Evolutionary conservation across 306 rosid genomes (phyloP), one percentile per base, ranked within the genome.

Genomic region (Quercus ilex): DNA sequence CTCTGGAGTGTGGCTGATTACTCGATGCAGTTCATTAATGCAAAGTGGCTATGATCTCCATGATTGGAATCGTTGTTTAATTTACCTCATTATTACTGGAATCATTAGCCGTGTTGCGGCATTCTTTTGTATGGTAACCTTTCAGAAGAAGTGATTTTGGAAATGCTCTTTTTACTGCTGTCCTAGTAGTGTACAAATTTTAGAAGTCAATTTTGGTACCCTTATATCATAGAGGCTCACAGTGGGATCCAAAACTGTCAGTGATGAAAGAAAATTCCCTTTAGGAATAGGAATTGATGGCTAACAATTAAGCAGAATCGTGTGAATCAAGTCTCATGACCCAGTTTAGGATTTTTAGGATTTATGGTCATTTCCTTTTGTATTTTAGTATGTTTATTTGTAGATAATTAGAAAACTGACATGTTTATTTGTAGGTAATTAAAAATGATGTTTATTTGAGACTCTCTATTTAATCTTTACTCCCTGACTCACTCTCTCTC

Each of bases 1-100:
- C 58, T 87, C 95, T 5, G 97, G 97, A 56, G 95, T 92, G 57
- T 90, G 97, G 97, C 79, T 92, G 82, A 92, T 92, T 65, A 89
- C 93, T n/a, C 97, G 97, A 5, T 92, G 97, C 79, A 79, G 84
- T 79, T 86, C 88, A n/a, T 81, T 92, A 28, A 76, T 78, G 85
- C 71, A 69, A 28, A 83, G 19, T 33, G 91, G 89, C 64, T 92
- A 89, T 69, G 46, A 90, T 55, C 90, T 92, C n/a, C 81, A 74
- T 28, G 93, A 90, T 18, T 90, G 95, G 93, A 5, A 75, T 65
- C 78, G 82, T 25, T 92, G 93, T 85, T 74, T 90, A n/a, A 1
- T 28, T 43, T 81, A 73, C 74, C 92, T 92, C 69, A 17, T 90
- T 74, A 1, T 81, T 3, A 71, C 77, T 4, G 93, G 96, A n/a